Percentiles rank a stretch among this genome's conserved stretches.
These are phyloP conservation scores for Micractinium conductrix DNA, from an alignment of 139 green algal species.

Conservation along the genomic window DNA sequence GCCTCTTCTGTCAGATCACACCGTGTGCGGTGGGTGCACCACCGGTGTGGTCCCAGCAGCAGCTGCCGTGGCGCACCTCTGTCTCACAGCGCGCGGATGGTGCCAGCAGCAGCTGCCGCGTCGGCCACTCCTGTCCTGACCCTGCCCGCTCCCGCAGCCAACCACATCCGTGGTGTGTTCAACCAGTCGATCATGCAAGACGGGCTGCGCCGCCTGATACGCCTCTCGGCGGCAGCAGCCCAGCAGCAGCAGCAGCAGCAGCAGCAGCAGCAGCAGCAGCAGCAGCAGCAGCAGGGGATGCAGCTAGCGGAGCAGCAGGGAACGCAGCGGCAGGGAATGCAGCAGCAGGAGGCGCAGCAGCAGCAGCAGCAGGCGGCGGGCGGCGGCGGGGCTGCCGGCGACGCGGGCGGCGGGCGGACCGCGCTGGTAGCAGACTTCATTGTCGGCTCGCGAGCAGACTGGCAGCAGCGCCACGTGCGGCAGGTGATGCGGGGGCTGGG, in stretches of 20 bases:
- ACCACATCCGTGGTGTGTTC: background rate
- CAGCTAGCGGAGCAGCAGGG: background rate
- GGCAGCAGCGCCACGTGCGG: constrained; percentile 2
- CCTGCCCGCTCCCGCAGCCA: background rate
- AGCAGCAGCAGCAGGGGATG: background rate
- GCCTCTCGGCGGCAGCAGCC: background rate
- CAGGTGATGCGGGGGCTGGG: too few relatives aligned
- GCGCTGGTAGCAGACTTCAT: background rate
- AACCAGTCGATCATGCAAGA: constrained; percentile 2
- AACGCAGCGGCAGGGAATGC: too few relatives aligned
- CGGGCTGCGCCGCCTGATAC: background rate
- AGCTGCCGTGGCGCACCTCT: too few relatives aligned
- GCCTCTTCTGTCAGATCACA: too few relatives aligned
- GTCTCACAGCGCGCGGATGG: too few relatives aligned
- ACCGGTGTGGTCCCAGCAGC: too few relatives aligned
- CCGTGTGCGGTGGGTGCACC: too few relatives aligned
- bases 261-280: background rate
- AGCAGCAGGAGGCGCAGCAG: background rate
- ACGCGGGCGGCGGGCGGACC: background rate
- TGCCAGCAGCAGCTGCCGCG: background rate
- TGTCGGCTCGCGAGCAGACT: background rate
- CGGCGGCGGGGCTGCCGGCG: background rate
- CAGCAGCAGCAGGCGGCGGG: background rate
- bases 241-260: background rate
- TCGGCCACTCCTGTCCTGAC: background rate